Percentiles rank a stretch among this genome's conserved stretches.
These are phyloP conservation scores for Triticum turgidum DNA, from an alignment of 176 grass and related monocot species.

Conservation along the genomic window DNA sequence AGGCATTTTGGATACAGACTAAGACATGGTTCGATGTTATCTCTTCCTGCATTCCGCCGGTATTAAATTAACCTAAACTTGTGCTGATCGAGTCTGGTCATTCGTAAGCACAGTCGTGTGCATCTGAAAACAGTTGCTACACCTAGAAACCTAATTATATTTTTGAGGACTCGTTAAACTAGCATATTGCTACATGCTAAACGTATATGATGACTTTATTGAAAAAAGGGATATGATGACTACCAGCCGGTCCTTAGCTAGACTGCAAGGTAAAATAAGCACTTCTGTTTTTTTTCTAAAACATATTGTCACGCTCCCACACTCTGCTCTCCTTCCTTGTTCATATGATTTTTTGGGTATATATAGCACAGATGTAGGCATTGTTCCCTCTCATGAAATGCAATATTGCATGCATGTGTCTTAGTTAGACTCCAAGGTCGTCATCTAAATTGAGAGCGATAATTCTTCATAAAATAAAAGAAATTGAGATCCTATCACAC, in stretches of 20 bases:
- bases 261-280: background rate
- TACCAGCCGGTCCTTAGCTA: background rate
- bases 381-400: background rate
- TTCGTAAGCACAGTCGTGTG: slow-evolving; percentile 19
- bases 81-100: background rate
- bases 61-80: slow-evolving; percentile 1
- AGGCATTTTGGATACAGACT: slow-evolving; percentile 27
- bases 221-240: background rate
- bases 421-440: background rate
- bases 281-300: background rate
- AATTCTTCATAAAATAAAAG: background rate
- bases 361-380: background rate
- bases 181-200: background rate
- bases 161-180: slow-evolving; percentile 1
- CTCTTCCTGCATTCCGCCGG: background rate
- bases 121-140: slow-evolving; percentile 18
- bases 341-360: background rate
- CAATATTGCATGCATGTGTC: background rate
- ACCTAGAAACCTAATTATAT: background rate
- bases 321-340: background rate
- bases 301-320: background rate
- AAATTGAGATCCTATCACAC: no score
- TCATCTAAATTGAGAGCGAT: background rate
- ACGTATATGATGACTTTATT: background rate
- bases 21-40: slow-evolving; percentile 27